Evolutionary conservation across 2,329 filamentous ascomycete species (phyloP), one percentile per base, ranked within the genome.

Genomic region (Ceratocystis alfenasii): DNA sequence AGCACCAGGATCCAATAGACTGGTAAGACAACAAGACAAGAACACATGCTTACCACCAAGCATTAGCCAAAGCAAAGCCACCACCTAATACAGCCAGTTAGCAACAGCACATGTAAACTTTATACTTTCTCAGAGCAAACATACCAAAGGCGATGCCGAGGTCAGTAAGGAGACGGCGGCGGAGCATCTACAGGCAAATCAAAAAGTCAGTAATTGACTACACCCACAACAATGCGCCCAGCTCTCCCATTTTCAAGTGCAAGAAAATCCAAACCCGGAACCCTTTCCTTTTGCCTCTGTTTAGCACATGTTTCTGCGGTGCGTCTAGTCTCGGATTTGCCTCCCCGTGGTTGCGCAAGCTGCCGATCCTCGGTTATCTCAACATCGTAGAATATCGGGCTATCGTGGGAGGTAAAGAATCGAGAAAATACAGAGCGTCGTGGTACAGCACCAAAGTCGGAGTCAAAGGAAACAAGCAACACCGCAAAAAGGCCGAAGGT

Each of bases 161-260:
- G 73, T 85, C 82, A 70, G 79, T 73, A 72, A 85, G 77, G 74
- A 85, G 80, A 74, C 78, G 77, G 74, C 81, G 78, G 76, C 81
- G 81, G 75, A 85, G 80, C 79, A 84, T 85, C 82, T 85, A 68
- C 69, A 59, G 33, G 2, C 45, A 46, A 15, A 59, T 20, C n/a
- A 25, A 46, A 59, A 65, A 28, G 66, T 66, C 53, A 67, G 66
- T 33, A 17, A 61, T 44, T 66, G 33, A 20, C 44, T 25, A 46
- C 25, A 36, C 50, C 28, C 36, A 5, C 62, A 62, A 10, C 30
- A 25, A n/a, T 15, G 36, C 60, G 44, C 25, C 45, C 55, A 22
- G 25, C 4, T 25, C 41, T 28, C 41, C 53, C 20, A 46, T 10
- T 41, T 41, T 28, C 28, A 53, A 53, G 48, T 53, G 22, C 22